Percentiles rank a stretch among this genome's conserved stretches.
These are phyloP conservation scores for Plasmodium adleri DNA, from an alignment of 169 alveolate species.

Conservation along the genomic window DNA sequence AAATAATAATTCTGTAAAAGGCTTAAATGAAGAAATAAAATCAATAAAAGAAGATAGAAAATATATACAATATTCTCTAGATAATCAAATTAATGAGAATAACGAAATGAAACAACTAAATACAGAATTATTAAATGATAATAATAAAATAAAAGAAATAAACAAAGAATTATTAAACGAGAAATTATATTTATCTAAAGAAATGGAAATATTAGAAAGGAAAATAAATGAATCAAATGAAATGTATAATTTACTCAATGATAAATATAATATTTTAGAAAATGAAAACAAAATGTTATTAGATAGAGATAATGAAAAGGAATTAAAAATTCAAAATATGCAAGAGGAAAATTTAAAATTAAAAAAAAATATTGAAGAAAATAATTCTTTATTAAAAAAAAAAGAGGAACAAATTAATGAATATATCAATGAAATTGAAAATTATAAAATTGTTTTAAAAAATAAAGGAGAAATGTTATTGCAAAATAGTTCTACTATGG, in stretches of 20 bases:
- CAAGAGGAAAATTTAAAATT: constrained; percentile 30
- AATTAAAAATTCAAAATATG: constrained; percentile 1
- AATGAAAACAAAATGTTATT: constrained; percentile 43
- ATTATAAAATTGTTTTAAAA: constrained; percentile 52
- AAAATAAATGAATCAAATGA: constrained; percentile 32
- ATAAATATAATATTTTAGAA: constrained; percentile 28
- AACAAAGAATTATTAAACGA: constrained; percentile 7
- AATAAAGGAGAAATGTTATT: constrained; percentile 58
- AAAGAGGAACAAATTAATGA: constrained; percentile 47
- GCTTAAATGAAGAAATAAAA: constrained; percentile 26
- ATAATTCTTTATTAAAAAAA: constrained; percentile 23
- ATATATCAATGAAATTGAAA: constrained; percentile 50
- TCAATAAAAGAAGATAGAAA: not conserved
- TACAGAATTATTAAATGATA: constrained; percentile 22
- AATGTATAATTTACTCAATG: constrained; percentile 24
- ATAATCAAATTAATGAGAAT: not conserved
- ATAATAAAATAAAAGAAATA: constrained; percentile 17
- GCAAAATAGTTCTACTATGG: constrained; percentile 31
- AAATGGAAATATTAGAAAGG: constrained; percentile 19
- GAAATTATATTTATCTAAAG: constrained; percentile 21
- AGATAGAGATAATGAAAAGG: constrained; percentile 32
- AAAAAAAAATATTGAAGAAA: constrained; percentile 56
- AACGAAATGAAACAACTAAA: constrained; percentile 5
- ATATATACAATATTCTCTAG: no score
- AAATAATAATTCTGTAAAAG: constrained; percentile 13